Percentiles rank a stretch among this genome's conserved stretches.
Evolutionary conservation across 176 grass and related monocot genomes (phyloP).

Genomic region (Musa schizocarpa): DNA sequence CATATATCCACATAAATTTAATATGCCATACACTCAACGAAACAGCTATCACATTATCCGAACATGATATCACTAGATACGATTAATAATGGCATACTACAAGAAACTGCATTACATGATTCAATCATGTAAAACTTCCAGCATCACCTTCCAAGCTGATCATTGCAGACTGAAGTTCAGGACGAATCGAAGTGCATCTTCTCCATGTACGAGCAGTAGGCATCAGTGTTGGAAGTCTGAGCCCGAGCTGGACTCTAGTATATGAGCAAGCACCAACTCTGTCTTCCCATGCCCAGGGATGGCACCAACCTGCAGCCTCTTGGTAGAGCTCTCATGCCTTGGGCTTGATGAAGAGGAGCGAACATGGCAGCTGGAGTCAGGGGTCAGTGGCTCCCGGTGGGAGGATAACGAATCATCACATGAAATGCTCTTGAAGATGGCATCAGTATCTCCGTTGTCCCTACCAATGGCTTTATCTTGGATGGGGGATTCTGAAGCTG

Average conservation of each 20-base stretch:
- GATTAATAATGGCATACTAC: not conserved
- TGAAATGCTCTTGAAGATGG: conserved; percentile 34
- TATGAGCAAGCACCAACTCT: conserved; percentile 41
- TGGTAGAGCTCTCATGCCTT: conserved; percentile 41
- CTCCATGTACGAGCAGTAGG: not conserved
- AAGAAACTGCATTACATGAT: not conserved
- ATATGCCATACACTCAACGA: not conserved
- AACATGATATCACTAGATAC: not conserved
- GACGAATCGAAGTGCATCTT: not conserved
- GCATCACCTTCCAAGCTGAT: not conserved
- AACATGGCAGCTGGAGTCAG: conserved; percentile 60
- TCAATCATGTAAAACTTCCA: not conserved
- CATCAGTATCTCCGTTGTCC: conserved; percentile 25
- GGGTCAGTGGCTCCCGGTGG: conserved; percentile 50
- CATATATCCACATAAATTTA: not conserved
- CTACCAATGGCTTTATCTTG: conserved; percentile 33
- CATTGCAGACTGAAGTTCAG: not conserved
- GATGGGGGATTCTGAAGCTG: conserved; percentile 53
- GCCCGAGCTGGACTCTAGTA: conserved; percentile 69
- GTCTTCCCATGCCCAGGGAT: conserved; percentile 23
- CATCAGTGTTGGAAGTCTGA: conserved; percentile 47
- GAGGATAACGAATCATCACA: conserved; percentile 35
- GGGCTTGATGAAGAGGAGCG: conserved; percentile 45
- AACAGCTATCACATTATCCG: not conserved
- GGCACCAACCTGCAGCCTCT: conserved; percentile 29